Evolutionary conservation across 257 asterid species (phyloP).

Genomic region (Solanum rostratum): DNA sequence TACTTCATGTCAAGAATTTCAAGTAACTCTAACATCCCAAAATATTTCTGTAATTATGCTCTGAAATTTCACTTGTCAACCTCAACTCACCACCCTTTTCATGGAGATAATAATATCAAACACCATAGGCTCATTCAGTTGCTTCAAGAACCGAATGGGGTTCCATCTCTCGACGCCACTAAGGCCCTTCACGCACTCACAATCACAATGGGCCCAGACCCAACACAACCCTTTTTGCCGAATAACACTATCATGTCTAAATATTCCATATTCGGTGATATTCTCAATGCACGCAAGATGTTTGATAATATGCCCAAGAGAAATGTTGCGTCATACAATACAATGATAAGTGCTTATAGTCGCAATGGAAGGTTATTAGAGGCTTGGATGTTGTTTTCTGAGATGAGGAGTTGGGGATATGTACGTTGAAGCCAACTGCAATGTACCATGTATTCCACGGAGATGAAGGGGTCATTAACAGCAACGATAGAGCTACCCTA

Average conservation of each 20-base stretch:
- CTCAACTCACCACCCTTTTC: conserved; percentile 6
- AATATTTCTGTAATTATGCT: background rate
- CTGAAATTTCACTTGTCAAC: background rate
- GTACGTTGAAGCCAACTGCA: conserved; percentile 3
- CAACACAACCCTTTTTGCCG: conserved; percentile 38
- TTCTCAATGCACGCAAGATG: conserved; percentile 29
- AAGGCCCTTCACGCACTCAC: conserved; percentile 56
- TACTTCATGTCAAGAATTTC: background rate
- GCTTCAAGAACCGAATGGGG: conserved; percentile 35
- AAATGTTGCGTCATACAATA: conserved; percentile 54
- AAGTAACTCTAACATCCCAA: background rate
- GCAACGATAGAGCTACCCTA: conserved; percentile 75
- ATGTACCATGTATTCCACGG: conserved; percentile 71
- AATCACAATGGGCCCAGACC: conserved; percentile 32
- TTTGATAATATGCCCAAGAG: conserved; percentile 57
- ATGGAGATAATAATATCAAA: conserved; percentile 22
- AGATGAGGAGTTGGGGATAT: conserved; percentile 42
- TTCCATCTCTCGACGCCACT: conserved; percentile 23
- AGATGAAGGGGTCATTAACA: conserved; percentile 75
- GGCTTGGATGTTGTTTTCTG: conserved; percentile 38
- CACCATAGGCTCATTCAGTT: conserved; percentile 17
- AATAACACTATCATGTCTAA: conserved; percentile 30
- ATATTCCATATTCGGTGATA: conserved; percentile 29
- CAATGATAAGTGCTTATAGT: conserved; percentile 47
- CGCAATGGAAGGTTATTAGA: conserved; percentile 28